Conservation (phyloP, 164 flowering plant genomes). For the Vitis vinifera region ASM3070453v1 NC_081806.1:2639501-2640000, state of each 20-base stretch:
- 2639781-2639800: constrained; percentile 31
- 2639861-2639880: neutral
- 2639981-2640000: no score
- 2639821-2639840: neutral
- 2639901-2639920: no score
- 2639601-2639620: neutral
- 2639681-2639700: neutral
- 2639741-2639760: constrained; percentile 4
- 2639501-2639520: constrained; percentile 25
- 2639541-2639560: constrained; percentile 29
- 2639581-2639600: constrained; percentile 29
- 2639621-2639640: constrained; percentile 3
- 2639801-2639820: neutral
- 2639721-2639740: no score
- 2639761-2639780: constrained; percentile 43
- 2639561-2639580: constrained; percentile 23
- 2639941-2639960: no score
- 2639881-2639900: neutral
- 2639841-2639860: neutral
- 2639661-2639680: neutral
- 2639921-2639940: no score
- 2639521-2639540: constrained; percentile 18
- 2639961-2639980: no score
- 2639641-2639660: no score
- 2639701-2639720: no score